A percentile compares a stretch with the other conserved stretches of the same genome.
These are phyloP conservation scores for Leishmania turanica DNA, from an alignment of 208 protist species.

Conservation along the genomic window DNA sequence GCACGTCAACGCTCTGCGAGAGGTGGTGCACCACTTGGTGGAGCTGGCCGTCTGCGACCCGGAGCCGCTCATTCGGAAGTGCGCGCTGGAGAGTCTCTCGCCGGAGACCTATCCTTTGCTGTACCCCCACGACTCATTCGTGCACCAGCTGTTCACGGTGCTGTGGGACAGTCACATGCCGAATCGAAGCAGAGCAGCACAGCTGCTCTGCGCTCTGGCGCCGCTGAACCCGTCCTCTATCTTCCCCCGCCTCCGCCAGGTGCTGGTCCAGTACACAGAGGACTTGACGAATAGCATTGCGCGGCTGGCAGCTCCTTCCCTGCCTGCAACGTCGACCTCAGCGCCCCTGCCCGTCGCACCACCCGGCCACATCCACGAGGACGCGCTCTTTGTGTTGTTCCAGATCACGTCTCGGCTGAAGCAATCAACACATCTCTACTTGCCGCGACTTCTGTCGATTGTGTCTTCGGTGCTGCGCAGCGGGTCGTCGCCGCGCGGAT, in stretches of 20 bases:
- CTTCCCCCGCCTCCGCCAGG: constrained; percentile 72
- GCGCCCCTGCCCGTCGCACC: constrained; percentile 34
- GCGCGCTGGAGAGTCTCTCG: constrained; percentile 54
- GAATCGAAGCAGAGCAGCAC: constrained; percentile 62
- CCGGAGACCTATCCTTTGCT: constrained; percentile 67
- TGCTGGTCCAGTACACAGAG: constrained; percentile 54
- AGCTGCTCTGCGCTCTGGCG: constrained; percentile 66
- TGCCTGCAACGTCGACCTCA: constrained; percentile 21
- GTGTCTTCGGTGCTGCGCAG: constrained; percentile 33
- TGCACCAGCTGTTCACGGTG: constrained; percentile 68
- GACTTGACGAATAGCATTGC: constrained; percentile 39
- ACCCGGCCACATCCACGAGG: constrained; percentile 18
- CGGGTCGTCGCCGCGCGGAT: constrained; percentile 30
- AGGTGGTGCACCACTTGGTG: constrained; percentile 68
- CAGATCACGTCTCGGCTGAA: constrained; percentile 24
- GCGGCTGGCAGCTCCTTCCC: not conserved
- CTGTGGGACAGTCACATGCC: constrained; percentile 69
- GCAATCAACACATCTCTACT: constrained; percentile 29
- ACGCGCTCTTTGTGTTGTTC: constrained; percentile 25
- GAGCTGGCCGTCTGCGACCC: constrained; percentile 73
- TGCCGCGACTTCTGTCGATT: constrained; percentile 31
- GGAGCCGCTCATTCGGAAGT: constrained; percentile 60
- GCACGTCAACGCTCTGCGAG: constrained; percentile 67
- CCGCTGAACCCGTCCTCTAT: constrained; percentile 52
- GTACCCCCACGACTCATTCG: constrained; percentile 57